These are phyloP conservation scores for Alternaria sp. DNA, from an alignment of 2,329 filamentous ascomycete genomes.

Conservation along the genomic window DNA sequence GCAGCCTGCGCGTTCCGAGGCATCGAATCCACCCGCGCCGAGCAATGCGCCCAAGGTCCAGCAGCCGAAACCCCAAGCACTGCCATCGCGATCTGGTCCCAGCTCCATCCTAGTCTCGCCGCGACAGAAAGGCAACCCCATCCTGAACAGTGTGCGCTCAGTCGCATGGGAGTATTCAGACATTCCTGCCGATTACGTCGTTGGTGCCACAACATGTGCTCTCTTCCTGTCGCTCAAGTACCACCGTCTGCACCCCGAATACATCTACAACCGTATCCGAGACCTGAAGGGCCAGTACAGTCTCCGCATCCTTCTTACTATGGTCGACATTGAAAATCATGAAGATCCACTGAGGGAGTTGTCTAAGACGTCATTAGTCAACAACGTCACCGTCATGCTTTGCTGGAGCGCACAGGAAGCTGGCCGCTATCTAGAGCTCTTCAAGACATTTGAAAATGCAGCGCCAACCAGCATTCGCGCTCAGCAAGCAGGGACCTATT, in stretches of 20 bases:
- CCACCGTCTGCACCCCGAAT: slow-evolving; percentile 95
- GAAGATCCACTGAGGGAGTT: slow-evolving; percentile 89
- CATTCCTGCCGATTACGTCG: slow-evolving; percentile 91
- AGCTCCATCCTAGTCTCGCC: slow-evolving; percentile 89
- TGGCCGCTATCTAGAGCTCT: slow-evolving; percentile 90
- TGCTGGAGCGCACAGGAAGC: slow-evolving; percentile 96
- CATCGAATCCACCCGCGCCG: slow-evolving; percentile 20
- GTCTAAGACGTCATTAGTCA: slow-evolving; percentile 90
- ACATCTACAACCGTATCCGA: slow-evolving; percentile 93
- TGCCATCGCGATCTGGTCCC: slow-evolving; percentile 71
- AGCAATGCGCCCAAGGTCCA: slow-evolving; percentile 64
- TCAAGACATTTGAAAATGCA: slow-evolving; percentile 93
- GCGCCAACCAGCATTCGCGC: slow-evolving; percentile 83
- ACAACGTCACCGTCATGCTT: slow-evolving; percentile 89
- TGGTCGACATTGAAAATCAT: slow-evolving; percentile 96
- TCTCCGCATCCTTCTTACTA: slow-evolving; percentile 83
- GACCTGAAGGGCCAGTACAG: slow-evolving; percentile 85
- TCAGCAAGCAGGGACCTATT: slow-evolving; percentile 82
- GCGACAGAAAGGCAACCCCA: slow-evolving; percentile 93
- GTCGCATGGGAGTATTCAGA: slow-evolving; percentile 97
- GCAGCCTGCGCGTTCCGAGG: slow-evolving; percentile 9
- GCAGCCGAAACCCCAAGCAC: slow-evolving; percentile 88
- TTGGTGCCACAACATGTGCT: slow-evolving; percentile 87
- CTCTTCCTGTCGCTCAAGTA: slow-evolving; percentile 96
- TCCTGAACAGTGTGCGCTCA: slow-evolving; percentile 81